A percentile compares a stretch with the other conserved stretches of the same genome.
These are phyloP conservation scores for Plasmodium gallinaceum DNA, from an alignment of 169 alveolate genomes.

Conservation along the genomic window DNA sequence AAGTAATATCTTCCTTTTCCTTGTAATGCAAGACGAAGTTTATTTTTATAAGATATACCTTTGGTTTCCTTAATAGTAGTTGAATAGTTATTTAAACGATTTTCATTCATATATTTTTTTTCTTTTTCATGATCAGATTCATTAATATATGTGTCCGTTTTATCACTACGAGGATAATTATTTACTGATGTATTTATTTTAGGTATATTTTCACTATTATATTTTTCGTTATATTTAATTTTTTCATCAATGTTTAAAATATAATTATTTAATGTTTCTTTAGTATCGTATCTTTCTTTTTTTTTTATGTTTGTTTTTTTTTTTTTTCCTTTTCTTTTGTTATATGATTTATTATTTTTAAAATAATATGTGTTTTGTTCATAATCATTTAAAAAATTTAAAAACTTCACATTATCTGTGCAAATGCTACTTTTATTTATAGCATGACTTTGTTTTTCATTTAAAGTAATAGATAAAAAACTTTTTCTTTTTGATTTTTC, in stretches of 20 bases:
- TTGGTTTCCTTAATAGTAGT: constrained; percentile 24
- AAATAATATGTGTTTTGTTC: constrained; percentile 25
- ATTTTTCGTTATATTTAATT: constrained; percentile 27
- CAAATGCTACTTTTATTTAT: constrained; percentile 63
- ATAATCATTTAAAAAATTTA: constrained; percentile 44
- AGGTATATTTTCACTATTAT: constrained; percentile 30
- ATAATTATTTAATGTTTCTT: constrained; percentile 39
- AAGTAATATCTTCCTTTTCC: constrained; percentile 27
- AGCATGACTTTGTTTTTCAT: constrained; percentile 29
- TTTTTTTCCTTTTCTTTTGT: constrained; percentile 7
- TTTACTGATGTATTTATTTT: constrained; percentile 13
- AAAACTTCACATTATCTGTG: constrained; percentile 65
- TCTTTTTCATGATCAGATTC: constrained; percentile 22
- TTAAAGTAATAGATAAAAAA: constrained; percentile 11
- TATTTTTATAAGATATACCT: constrained; percentile 21
- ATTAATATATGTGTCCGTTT: constrained; percentile 7
- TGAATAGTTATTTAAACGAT: constrained; percentile 33
- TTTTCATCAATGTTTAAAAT: constrained; percentile 42
- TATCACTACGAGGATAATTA: neutral
- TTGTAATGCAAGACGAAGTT: neutral
- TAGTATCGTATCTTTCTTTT: constrained; percentile 30
- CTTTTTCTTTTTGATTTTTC: constrained; percentile 49
- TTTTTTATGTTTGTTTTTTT: constrained; percentile 29
- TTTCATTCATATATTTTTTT: constrained; percentile 7
- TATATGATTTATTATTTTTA: constrained; percentile 52